Conservation (phyloP, 139 green algal species). For the Ulvella scutata region DNA sequence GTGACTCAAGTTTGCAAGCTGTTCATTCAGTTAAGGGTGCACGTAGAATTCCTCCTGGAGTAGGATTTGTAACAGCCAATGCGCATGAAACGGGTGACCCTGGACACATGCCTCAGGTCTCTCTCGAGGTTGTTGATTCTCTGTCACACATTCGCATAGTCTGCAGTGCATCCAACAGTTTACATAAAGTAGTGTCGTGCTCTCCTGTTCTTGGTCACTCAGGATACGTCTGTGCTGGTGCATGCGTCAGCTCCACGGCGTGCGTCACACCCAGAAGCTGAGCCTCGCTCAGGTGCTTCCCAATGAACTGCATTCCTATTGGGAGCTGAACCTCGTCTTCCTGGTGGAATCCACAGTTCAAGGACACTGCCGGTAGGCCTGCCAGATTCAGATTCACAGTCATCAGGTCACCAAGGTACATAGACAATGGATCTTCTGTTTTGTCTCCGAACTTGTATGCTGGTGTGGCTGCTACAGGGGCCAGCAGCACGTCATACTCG, state of each 20-base stretch:
- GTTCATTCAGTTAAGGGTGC: too few relatives aligned
- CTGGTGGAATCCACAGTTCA: constrained; percentile 47
- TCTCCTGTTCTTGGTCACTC: too few relatives aligned
- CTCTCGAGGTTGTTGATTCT: too few relatives aligned
- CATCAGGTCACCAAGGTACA: constrained; percentile 93
- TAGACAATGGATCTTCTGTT: constrained; percentile 62
- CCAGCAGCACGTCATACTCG: constrained; percentile 54
- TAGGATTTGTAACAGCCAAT: too few relatives aligned
- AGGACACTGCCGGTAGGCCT: constrained; percentile 65
- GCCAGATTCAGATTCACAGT: constrained; percentile 89
- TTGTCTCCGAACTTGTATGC: constrained; percentile 81
- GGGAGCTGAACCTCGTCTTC: constrained; percentile 30
- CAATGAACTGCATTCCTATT: constrained; percentile 69
- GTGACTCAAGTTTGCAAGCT: too few relatives aligned
- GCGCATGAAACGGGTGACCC: too few relatives aligned
- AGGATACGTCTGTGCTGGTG: not conserved
- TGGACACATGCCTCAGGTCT: too few relatives aligned
- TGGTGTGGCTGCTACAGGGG: constrained; percentile 61
- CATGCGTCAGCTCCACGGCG: constrained; percentile 25
- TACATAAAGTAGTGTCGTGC: too few relatives aligned
- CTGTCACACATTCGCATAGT: too few relatives aligned
- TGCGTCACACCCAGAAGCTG: constrained; percentile 46
- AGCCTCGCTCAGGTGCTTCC: constrained; percentile 46
- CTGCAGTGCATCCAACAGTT: too few relatives aligned
- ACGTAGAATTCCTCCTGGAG: too few relatives aligned